A percentile compares a stretch with the other conserved stretches of the same genome.
Evolutionary conservation across 2,329 filamentous ascomycete species (phyloP).

Genomic region (Cladobotryum mycophilum): DNA sequence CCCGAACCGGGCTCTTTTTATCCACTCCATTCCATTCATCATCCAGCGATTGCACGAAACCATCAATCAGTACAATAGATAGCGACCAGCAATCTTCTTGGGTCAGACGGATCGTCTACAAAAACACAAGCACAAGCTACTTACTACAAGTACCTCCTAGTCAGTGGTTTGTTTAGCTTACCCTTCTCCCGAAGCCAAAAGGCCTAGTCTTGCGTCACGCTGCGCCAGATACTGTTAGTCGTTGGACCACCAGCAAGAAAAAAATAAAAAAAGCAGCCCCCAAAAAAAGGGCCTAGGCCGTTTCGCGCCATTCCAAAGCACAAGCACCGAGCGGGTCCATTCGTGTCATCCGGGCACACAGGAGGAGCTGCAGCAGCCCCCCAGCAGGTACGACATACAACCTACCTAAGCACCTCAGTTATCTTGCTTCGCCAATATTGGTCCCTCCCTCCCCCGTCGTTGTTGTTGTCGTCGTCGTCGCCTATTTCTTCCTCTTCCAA

Average conservation of each 20-base stretch:
- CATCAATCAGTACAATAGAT: too few species aligned
- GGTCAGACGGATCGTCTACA: too few species aligned
- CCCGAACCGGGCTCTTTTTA: background rate
- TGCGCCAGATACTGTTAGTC: background rate
- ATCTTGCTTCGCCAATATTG: constrained; percentile 13
- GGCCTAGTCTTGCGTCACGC: background rate
- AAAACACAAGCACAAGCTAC: too few species aligned
- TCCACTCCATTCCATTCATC: too few species aligned
- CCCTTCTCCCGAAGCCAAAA: background rate
- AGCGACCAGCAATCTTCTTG: too few species aligned
- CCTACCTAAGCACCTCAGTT: constrained; percentile 1
- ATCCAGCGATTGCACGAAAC: too few species aligned
- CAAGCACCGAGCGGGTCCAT: constrained; percentile 8
- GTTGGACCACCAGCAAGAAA: background rate
- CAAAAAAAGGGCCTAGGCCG: background rate
- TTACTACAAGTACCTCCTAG: too few species aligned
- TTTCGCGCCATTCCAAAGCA: constrained; percentile 11
- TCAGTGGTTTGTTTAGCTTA: too few species aligned
- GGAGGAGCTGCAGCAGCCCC: constrained; percentile 7
- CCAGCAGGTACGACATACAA: constrained; percentile 12
- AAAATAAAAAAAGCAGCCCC: constrained; percentile 1
- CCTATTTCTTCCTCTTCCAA: constrained; percentile 4
- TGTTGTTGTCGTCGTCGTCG: background rate
- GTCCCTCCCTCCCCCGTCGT: constrained; percentile 6
- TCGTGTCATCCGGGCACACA: constrained; percentile 11